These are phyloP conservation scores for Aspergillus incahuasiensis DNA, from an alignment of 495 filamentous ascomycete species.

Conservation along the genomic window DNA sequence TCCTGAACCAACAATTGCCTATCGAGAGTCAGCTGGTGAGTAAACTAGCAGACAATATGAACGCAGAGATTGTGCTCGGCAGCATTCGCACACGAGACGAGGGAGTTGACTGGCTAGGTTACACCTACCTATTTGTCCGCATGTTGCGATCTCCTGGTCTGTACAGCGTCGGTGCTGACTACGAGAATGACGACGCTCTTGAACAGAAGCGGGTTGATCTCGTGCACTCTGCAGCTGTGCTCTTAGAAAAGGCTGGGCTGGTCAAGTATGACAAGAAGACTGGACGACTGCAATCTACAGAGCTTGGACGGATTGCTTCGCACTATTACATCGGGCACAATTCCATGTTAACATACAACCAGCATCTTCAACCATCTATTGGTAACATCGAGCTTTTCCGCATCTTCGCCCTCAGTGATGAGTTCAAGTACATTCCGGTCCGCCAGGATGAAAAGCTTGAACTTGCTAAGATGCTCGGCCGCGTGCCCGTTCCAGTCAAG, in stretches of 20 bases:
- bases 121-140: slow-evolving; percentile 95
- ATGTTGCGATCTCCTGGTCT: slow-evolving; percentile 96
- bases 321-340: slow-evolving; percentile 98
- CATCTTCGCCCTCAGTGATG: slow-evolving; percentile 93
- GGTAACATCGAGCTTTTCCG: slow-evolving; percentile 92
- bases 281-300: slow-evolving; percentile 83
- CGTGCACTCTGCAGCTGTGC: slow-evolving; percentile 84
- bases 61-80: slow-evolving; percentile 93
- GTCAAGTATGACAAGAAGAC: slow-evolving; percentile 95
- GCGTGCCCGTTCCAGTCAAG: slow-evolving; percentile 94
- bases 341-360: slow-evolving; percentile 95
- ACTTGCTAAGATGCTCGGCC: slow-evolving; percentile 81
- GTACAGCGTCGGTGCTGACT: slow-evolving; percentile 94
- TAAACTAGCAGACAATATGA: slow-evolving; percentile 92
- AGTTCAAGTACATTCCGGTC: slow-evolving; percentile 99
- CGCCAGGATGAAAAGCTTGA: slow-evolving; percentile 97
- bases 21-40: slow-evolving; percentile 96
- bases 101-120: slow-evolving; percentile 96
- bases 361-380: slow-evolving; percentile 88
- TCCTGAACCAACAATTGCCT: slow-evolving; percentile 94
- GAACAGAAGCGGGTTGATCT: slow-evolving; percentile 97
- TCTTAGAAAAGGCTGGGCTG: slow-evolving; percentile 82
- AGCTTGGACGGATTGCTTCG: slow-evolving; percentile 90
- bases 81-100: slow-evolving; percentile 92
- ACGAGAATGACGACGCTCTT: slow-evolving; percentile 83